A percentile compares a stretch with the other conserved stretches of the same genome.
Evolutionary conservation across 1,139 yeast species (phyloP).

Genomic region (Geotrichum armillariae): DNA sequence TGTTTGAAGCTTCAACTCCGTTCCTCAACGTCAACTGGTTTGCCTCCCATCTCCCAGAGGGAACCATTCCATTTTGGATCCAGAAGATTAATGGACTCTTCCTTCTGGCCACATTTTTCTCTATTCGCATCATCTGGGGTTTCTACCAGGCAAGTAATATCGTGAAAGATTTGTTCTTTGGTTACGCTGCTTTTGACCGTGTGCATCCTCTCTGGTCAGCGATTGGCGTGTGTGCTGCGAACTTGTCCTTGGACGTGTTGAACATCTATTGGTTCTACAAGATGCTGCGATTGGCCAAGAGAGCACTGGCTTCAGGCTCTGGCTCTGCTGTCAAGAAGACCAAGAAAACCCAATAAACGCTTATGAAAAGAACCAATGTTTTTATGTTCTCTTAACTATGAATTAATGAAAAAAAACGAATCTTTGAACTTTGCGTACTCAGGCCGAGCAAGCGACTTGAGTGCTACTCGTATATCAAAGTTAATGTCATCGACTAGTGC

Average conservation of each 20-base stretch:
- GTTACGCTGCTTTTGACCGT: conserved; percentile 25
- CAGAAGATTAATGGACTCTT: conserved; percentile 68
- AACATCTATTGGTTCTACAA: conserved; percentile 68
- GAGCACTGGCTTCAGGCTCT: conserved; percentile 18
- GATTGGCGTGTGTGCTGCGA: conserved; percentile 55
- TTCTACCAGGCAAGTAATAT: conserved; percentile 67
- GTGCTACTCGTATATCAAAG: conserved; percentile 71
- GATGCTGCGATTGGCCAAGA: conserved; percentile 51
- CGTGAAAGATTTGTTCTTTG: conserved; percentile 29
- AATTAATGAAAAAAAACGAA: conserved; percentile 9
- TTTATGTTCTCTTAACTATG: too few species aligned
- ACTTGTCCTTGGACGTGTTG: conserved; percentile 62
- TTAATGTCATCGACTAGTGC: conserved; percentile 85
- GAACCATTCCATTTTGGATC: conserved; percentile 50
- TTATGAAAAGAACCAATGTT: too few species aligned
- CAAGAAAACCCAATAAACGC: conserved; percentile 8
- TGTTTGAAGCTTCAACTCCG: conserved; percentile 92
- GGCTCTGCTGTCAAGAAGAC: conserved; percentile 20
- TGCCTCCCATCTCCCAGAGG: conserved; percentile 68
- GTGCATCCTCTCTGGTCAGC: conserved; percentile 49
- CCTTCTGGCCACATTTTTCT: conserved; percentile 69
- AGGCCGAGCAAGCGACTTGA: conserved; percentile 46
- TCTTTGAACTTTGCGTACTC: conserved; percentile 36
- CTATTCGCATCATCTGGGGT: conserved; percentile 84
- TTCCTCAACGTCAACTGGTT: conserved; percentile 92